Evolutionary conservation across 1,284 basidiomycete species (phyloP), one percentile per base, ranked within the genome.

Genomic region (Ceratobasidium sp.): DNA sequence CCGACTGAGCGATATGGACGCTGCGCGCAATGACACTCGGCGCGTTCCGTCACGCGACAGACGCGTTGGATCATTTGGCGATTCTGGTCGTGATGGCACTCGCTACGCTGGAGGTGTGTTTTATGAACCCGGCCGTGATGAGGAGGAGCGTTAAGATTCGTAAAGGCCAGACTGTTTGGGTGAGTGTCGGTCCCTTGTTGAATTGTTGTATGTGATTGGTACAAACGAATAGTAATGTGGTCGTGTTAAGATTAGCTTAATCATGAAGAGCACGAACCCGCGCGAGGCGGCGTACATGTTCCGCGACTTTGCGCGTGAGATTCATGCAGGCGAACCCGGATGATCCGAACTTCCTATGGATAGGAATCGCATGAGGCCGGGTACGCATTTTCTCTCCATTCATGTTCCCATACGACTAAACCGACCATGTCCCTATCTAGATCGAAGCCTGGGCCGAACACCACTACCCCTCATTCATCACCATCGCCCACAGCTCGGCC

Each of bases 81-180:
- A 96, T 99, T 79, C 97, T 97, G 12, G 95, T 94, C 46, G 91
- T 93, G 33, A 99, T 99, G 97, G 96, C 97, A 0, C 94, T 99
- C 81, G 97, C 98, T 5, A 99, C 97, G 9, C 88, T 99, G 38
- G 91, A 94, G 67, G 84, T 94, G 73, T 97, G 96, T 85, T 98
- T 97, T 86, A 95, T 95, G 94, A 99, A 99, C 86, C 90, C 91
- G 1, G 87, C 89, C n/a, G 94, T 99, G 87, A 92, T 98, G 85
- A 90, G 94, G 82, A 86, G 90, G 82, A 98, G 98, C 83, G 93
- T 99, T 84, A 99, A 99, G 87, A 99, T 99, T 82, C 90, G 97
- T 78, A 97, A 97, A 84, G 95, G 95, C 0, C 90, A 94, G 81
- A 96, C 96, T 48, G 95, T 96, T 4, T 83, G 87, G 82, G 96